Percentiles rank a stretch among this genome's conserved stretches.
Evolutionary conservation across 2,329 filamentous ascomycete genomes (phyloP).

Genomic region (Pseudogymnoascus sp.): DNA sequence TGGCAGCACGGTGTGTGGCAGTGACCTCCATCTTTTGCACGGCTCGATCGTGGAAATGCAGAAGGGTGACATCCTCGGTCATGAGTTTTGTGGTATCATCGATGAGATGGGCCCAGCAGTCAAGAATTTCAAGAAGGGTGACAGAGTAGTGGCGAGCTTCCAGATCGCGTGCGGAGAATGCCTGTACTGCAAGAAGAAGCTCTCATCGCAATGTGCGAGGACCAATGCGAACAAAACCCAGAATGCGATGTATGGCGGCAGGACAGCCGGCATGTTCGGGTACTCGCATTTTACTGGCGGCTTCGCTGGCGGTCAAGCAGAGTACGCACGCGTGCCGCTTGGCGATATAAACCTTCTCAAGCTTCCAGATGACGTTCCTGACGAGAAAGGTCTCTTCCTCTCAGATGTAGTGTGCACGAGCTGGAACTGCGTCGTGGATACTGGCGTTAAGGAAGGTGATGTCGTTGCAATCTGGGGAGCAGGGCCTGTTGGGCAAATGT

Average conservation of each 20-base stretch:
- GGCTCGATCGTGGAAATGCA: constrained; percentile 38
- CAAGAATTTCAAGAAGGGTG: constrained; percentile 48
- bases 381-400: constrained; percentile 73
- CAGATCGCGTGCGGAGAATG: constrained; percentile 71
- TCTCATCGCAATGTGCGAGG: constrained; percentile 71
- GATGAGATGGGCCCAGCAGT: constrained; percentile 43
- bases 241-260: constrained; percentile 71
- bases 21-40: constrained; percentile 32
- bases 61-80: constrained; percentile 47
- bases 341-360: constrained; percentile 76
- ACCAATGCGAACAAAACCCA: constrained; percentile 68
- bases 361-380: constrained; percentile 70
- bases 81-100: constrained; percentile 46
- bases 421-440: constrained; percentile 79
- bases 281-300: constrained; percentile 77
- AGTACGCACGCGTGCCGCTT: constrained; percentile 75
- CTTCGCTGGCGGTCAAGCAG: constrained; percentile 80
- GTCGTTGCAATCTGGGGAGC: constrained; percentile 79
- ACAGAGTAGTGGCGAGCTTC: constrained; percentile 76
- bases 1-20: constrained; percentile 30
- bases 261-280: constrained; percentile 67
- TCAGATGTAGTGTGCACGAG: constrained; percentile 74
- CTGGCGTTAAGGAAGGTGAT: constrained; percentile 69
- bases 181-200: constrained; percentile 71
- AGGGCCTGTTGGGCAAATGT: constrained; percentile 78